Base-by-base conservation (phyloP, 176 grass and related monocot species). In the Saccharum spontaneum region DNA sequence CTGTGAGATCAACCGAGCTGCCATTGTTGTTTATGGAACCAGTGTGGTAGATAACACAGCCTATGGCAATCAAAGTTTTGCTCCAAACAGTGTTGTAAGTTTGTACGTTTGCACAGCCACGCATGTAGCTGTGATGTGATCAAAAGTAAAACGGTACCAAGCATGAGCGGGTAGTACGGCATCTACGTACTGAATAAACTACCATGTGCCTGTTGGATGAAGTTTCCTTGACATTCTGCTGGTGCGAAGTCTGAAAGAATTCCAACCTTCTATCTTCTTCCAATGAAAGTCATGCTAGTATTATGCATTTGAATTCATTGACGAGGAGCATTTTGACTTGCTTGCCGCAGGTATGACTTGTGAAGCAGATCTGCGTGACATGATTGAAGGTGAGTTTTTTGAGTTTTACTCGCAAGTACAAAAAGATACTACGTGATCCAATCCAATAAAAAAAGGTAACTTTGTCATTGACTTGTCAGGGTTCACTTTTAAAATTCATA, bases 291-390 rank as follows among this genome's bases (percentile, higher is more conserved):
- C 33, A 49, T 44, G 64, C 23, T 62, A 50, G 52, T 63, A 69
- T 36, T 52, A 33, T 79, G 46, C 77, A 49, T 22, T 37, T 81
- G 46, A 45, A 65, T 59, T 67, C 61, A 24, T 50, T 24, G 15
- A 59, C 66, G 14, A 81, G 20, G 23, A 24, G 17, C 52, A 15
- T 40, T 73, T 80, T 78, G 72, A 82, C 88, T 79, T 78, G 26
- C 15, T 60, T 68, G 46, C 4, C 49, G 38, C 22, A 24, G 7
- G 39, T 46, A 54, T 66, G 88, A 78, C n/a, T n/a, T n/a, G 33
- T 34, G 33, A 34, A 34, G 33, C 33, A 34, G 33, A 34, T 34
- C 33, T 34, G 33, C 33, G 2, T 34, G 33, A 34, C 33, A 34
- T 34, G 33, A 34, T 34, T 34, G 33, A 34, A 34, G 33, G 33